phyloP scores from a whole-genome alignment of 2,329 filamentous ascomycete genomes.

The Emergomyces africanus region DNA sequence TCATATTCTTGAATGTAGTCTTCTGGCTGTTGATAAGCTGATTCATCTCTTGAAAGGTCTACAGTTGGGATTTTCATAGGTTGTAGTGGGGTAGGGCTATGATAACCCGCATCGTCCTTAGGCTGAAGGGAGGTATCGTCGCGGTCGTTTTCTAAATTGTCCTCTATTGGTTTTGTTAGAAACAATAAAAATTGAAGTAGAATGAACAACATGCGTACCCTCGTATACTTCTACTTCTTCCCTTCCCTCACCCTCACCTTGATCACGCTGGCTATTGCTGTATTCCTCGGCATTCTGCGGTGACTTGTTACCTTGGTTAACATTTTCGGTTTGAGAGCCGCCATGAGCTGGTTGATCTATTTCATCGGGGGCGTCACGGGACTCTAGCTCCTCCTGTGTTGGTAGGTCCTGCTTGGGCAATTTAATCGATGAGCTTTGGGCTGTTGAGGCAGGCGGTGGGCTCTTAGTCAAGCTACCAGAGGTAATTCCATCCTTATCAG shows the following conservation, averaged over 20 bases:
- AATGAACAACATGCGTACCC: slow-evolving; percentile 9
- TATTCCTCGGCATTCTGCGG: background rate
- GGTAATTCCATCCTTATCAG: slow-evolving; percentile 4
- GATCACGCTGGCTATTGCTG: background rate
- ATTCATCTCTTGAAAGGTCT: slow-evolving; percentile 1
- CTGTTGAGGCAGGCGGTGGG: background rate
- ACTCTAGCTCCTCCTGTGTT: background rate
- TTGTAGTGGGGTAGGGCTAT: background rate
- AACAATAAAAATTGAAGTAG: background rate
- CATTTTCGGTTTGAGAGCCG: slow-evolving; percentile 1
- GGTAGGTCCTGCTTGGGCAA: background rate
- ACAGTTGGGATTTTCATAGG: slow-evolving; percentile 1
- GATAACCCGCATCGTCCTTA: background rate
- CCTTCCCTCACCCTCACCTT: slow-evolving; percentile 10
- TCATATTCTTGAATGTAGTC: background rate
- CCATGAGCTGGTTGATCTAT: background rate
- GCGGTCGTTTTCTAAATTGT: background rate
- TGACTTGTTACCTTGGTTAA: background rate
- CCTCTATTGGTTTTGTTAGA: background rate
- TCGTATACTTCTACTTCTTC: slow-evolving; percentile 11
- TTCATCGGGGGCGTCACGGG: background rate
- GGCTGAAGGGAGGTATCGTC: background rate
- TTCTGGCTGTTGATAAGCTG: background rate
- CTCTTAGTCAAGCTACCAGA: background rate
- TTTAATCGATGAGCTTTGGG: background rate